These are phyloP conservation scores for Ulota crispa DNA, from an alignment of 225 moss, liverwort and hornwort genomes.

Conservation along the genomic window DNA sequence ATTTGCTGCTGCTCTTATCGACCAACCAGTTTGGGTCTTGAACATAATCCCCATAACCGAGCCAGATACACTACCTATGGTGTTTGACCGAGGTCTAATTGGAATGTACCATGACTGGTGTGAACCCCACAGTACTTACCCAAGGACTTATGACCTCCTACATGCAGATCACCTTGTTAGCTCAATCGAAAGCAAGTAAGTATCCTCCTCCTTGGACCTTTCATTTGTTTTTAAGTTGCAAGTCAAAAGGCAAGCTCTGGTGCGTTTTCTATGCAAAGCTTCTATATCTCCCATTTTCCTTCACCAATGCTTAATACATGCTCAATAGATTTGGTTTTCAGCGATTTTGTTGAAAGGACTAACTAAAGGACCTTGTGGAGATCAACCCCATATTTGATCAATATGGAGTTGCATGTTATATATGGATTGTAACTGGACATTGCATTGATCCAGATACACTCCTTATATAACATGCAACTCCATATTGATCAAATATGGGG, in stretches of 20 bases:
- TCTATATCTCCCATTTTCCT: background rate
- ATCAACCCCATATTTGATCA: too few relatives aligned
- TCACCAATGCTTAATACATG: background rate
- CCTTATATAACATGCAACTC: too few relatives aligned
- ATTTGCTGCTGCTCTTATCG: slow-evolving; percentile 59
- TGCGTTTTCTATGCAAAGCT: background rate
- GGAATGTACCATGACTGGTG: slow-evolving; percentile 92
- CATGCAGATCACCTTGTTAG: slow-evolving; percentile 66
- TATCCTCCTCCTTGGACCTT: background rate
- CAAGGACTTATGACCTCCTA: slow-evolving; percentile 76
- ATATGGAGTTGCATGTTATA: too few relatives aligned
- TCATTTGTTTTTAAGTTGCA: background rate
- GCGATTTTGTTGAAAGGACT: background rate
- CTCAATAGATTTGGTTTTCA: background rate
- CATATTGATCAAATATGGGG: too few relatives aligned
- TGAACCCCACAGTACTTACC: slow-evolving; percentile 90
- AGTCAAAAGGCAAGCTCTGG: background rate
- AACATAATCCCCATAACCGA: slow-evolving; percentile 68
- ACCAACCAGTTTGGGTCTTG: slow-evolving; percentile 68
- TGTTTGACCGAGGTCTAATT: slow-evolving; percentile 75
- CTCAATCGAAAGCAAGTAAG: slow-evolving; percentile 50
- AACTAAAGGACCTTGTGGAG: background rate
- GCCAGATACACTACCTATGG: slow-evolving; percentile 75
- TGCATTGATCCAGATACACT: too few relatives aligned
- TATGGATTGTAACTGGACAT: too few relatives aligned